Evolutionary conservation across 345 rosid species (phyloP).

Genomic region (Hibiscus tridactylites): DNA sequence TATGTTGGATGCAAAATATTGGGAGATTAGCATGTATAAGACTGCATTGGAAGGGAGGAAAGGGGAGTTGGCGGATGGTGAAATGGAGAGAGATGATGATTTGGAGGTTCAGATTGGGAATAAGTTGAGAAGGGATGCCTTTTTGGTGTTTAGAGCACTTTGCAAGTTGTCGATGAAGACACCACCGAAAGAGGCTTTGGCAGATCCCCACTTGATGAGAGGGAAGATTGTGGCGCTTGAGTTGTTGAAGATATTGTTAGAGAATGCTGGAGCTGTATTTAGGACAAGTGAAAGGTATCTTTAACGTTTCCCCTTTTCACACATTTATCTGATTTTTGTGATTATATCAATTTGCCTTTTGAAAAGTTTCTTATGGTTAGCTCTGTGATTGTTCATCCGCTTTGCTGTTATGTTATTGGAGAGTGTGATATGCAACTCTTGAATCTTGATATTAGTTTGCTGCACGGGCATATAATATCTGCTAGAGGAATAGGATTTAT

Average conservation of each 20-base stretch:
- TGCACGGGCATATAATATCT: neutral
- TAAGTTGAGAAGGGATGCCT: slow-evolving; percentile 94
- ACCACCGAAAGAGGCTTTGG: slow-evolving; percentile 86
- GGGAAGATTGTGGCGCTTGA: slow-evolving; percentile 97
- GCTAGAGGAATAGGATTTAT: neutral
- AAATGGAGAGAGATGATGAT: slow-evolving; percentile 83
- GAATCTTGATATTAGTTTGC: neutral
- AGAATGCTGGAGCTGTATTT: slow-evolving; percentile 98
- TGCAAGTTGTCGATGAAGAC: slow-evolving; percentile 98
- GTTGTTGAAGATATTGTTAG: slow-evolving; percentile 86
- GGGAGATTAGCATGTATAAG: slow-evolving; percentile 99
- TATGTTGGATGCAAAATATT: slow-evolving; percentile 91
- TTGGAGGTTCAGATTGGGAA: slow-evolving; percentile 97
- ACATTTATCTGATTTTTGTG: neutral
- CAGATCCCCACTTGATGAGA: slow-evolving; percentile 90
- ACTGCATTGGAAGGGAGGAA: slow-evolving; percentile 95
- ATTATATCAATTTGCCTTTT: neutral
- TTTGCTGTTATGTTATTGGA: neutral
- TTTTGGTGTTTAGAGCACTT: slow-evolving; percentile 96
- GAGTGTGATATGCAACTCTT: neutral
- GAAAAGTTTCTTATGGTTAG: neutral
- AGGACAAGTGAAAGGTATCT: slow-evolving; percentile 93
- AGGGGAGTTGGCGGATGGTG: slow-evolving; percentile 90
- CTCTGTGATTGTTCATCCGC: neutral
- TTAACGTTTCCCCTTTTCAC: neutral